Percentiles rank a stretch among this genome's conserved stretches.
These are phyloP conservation scores for Mycena latifolia DNA, from an alignment of 768 basidiomycete species.

Conservation along the genomic window DNA sequence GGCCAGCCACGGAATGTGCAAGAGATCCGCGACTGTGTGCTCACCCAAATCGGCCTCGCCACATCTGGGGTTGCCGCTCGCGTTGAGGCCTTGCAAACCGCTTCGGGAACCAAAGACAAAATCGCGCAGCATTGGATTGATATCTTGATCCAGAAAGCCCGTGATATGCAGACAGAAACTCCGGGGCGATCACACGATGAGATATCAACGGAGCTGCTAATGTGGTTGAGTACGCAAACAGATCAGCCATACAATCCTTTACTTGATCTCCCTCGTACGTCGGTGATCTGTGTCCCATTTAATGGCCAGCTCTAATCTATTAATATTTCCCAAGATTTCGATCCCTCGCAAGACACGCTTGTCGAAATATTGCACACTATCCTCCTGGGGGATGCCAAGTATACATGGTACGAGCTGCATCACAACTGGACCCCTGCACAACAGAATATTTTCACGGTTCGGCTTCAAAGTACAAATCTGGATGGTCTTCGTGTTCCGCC, in stretches of 20 bases:
- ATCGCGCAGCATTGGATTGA: slow-evolving; percentile 26
- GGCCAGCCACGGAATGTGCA: neutral
- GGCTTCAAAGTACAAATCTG: slow-evolving; percentile 43
- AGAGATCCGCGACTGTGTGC: slow-evolving; percentile 2
- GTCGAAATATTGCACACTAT: slow-evolving; percentile 54
- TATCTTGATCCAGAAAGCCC: neutral
- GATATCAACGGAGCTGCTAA: slow-evolving; percentile 1
- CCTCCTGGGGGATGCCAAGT: slow-evolving; percentile 51
- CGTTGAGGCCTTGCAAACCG: neutral
- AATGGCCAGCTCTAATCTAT: too few relatives aligned
- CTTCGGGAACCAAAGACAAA: slow-evolving; percentile 19
- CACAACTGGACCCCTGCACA: slow-evolving; percentile 39
- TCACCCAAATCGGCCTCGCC: neutral
- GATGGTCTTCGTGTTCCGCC: slow-evolving; percentile 35
- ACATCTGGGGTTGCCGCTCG: neutral
- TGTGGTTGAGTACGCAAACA: too few relatives aligned
- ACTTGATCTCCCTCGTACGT: too few relatives aligned
- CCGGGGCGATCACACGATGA: neutral
- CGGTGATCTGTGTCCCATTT: too few relatives aligned
- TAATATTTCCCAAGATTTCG: neutral
- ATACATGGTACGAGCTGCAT: slow-evolving; percentile 48
- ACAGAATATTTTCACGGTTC: slow-evolving; percentile 39
- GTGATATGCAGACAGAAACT: too few relatives aligned
- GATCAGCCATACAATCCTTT: too few relatives aligned
- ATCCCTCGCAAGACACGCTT: slow-evolving; percentile 15